Conservation (phyloP, 306 rosid genomes). For the Lotus japonicus region DNA sequence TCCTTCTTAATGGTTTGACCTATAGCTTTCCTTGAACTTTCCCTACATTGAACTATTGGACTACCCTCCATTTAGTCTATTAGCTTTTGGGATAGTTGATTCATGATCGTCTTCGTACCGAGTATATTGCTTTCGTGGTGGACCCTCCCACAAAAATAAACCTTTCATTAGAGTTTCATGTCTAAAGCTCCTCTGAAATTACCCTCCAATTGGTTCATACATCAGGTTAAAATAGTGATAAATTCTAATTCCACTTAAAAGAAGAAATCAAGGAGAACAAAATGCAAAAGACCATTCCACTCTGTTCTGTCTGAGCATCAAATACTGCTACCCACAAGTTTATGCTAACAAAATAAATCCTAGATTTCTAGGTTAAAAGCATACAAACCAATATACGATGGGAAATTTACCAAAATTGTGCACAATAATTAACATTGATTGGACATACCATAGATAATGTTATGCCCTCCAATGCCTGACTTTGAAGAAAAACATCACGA, state of each 20-base stretch:
- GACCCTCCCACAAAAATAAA: too few relatives aligned
- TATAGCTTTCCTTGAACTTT: too few relatives aligned
- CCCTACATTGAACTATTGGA: too few relatives aligned
- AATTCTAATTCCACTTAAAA: neutral
- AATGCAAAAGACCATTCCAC: neutral
- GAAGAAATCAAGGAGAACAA: neutral
- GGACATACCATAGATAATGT: slow-evolving; percentile 81
- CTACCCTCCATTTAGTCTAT: too few relatives aligned
- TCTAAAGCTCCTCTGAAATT: too few relatives aligned
- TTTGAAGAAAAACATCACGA: slow-evolving; percentile 82
- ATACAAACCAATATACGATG: neutral
- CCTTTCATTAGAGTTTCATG: too few relatives aligned
- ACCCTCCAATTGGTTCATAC: too few relatives aligned
- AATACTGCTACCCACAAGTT: neutral
- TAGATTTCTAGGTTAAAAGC: neutral
- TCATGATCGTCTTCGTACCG: too few relatives aligned
- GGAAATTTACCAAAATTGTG: neutral
- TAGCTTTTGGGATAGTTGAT: too few relatives aligned
- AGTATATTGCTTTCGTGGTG: too few relatives aligned
- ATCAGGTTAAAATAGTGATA: neutral
- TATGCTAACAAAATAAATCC: neutral
- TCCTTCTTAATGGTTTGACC: too few relatives aligned
- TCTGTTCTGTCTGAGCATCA: neutral
- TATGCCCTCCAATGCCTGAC: slow-evolving; percentile 97
- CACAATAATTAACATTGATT: slow-evolving; percentile 11